Evolutionary conservation across 1,284 basidiomycete species (phyloP).

Genomic region (Omphalotus olearius): DNA sequence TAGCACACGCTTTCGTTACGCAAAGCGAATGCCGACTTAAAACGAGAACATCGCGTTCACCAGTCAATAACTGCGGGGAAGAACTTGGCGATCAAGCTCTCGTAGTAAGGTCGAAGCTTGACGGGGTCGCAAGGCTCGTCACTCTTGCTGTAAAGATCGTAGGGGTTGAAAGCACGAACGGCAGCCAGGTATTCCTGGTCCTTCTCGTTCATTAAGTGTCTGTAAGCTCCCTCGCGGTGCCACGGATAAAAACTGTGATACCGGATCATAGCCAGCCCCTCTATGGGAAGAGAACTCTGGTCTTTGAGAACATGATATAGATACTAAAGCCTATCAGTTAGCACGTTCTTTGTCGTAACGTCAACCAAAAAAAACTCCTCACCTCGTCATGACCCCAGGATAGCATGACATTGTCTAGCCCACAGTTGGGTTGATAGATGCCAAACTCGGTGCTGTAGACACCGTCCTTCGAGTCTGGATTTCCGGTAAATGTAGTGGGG

Average conservation of each 20-base stretch:
- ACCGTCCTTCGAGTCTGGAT: constrained; percentile 71
- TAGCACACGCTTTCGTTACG: too few species aligned
- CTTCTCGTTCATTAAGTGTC: constrained; percentile 69
- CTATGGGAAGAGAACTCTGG: constrained; percentile 76
- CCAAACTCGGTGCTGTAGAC: constrained; percentile 80
- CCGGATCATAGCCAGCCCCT: constrained; percentile 87
- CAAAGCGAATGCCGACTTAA: neutral
- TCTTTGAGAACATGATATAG: constrained; percentile 75
- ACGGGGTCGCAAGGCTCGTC: constrained; percentile 65
- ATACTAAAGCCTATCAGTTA: constrained; percentile 42
- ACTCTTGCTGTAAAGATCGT: constrained; percentile 88
- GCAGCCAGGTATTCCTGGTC: constrained; percentile 61
- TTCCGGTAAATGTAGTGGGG: constrained; percentile 77
- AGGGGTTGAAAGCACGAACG: constrained; percentile 81
- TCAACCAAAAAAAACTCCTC: constrained; percentile 15
- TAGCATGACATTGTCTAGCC: constrained; percentile 87
- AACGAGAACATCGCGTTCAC: constrained; percentile 33
- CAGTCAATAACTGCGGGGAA: constrained; percentile 79
- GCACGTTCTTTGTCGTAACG: constrained; percentile 2
- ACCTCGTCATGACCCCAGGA: constrained; percentile 91
- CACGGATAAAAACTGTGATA: constrained; percentile 94
- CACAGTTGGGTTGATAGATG: constrained; percentile 82
- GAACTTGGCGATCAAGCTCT: constrained; percentile 77
- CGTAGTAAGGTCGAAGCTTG: constrained; percentile 78
- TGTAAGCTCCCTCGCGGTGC: constrained; percentile 84